Base-by-base conservation (phyloP, 2,329 filamentous ascomycete genomes). In the Furcasterigmium sp. region DNA sequence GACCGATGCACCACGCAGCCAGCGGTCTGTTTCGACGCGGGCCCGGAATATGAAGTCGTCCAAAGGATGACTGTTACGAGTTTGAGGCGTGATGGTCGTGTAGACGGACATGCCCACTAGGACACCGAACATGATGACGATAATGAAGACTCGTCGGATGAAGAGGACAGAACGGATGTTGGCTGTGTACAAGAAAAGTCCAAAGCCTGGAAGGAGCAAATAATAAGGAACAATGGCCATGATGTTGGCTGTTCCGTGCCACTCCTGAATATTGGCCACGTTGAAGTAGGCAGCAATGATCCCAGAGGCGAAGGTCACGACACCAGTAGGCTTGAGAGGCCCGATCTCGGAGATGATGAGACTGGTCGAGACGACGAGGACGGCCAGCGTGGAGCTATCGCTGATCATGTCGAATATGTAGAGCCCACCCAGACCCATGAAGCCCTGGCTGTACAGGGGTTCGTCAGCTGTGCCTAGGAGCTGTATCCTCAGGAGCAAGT, bases 371-470 rank as follows among this genome's bases (percentile, higher is more conserved):
- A 73, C 59, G 42, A 70, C 49, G 19, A 77, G 58, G 2, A 60
- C 50, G 2, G 70, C 64, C 29, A 78, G 61, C 2, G 66, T 58
- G 25, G 75, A 49, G 46, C 73, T 70, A 43, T 76, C 74, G 15
- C 68, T 62, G 14, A 76, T 53, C 14, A 72, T 59, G 43, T 78
- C 73, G 46, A 75, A 73, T 3, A 67, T 51, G 43, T 73, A 74
- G 3, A 76, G 52, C 23, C 68, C 65, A 39, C 65, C 67, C 26
- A 74, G 61, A 4, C 64, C 62, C 30, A 58, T 51, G 50, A 39
- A 55, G 32, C 46, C 46, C 46, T 44, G 38, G 14, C 19, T 36
- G 14, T 9, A 21, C 20, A 50, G 35, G 17, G 42, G 42, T 8
- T 20, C 28, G 39, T 26, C 42, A 8, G 46, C 35, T 1, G 42